phyloP scores from a whole-genome alignment of 805 yeast genomes.

The Clavispora fructus region DNA sequence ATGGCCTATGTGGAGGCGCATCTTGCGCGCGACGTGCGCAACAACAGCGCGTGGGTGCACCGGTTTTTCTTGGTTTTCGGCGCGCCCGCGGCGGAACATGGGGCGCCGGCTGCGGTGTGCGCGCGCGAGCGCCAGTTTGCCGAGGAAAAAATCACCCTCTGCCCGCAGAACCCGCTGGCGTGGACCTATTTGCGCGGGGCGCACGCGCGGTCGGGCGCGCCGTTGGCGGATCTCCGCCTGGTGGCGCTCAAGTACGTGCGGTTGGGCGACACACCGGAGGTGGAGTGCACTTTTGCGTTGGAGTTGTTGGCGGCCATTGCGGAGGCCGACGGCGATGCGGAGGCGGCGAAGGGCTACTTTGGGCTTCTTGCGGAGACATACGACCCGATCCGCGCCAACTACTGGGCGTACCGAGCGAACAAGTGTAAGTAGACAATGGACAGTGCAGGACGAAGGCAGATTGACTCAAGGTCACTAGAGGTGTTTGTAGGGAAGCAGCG shows the following conservation, averaged over 20 bases:
- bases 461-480: no score
- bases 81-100: constrained; percentile 12
- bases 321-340: constrained; percentile 18
- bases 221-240: constrained; percentile 35
- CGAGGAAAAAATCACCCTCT: constrained; percentile 41
- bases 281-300: constrained; percentile 11
- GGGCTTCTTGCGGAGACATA: constrained; percentile 45
- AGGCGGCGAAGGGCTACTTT: constrained; percentile 42
- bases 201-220: constrained; percentile 20
- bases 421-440: not conserved
- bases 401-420: constrained; percentile 50
- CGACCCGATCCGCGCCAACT: constrained; percentile 59
- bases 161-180: constrained; percentile 78
- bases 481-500: no score
- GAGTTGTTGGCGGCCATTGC: constrained; percentile 45
- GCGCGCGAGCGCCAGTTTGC: not conserved
- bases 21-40: constrained; percentile 63
- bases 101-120: constrained; percentile 51
- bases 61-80: constrained; percentile 55
- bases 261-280: constrained; percentile 9
- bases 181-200: constrained; percentile 82
- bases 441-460: no score
- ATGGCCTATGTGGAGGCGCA: constrained; percentile 43
- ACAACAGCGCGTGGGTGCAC: constrained; percentile 93
- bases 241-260: constrained; percentile 43